Percentiles rank a stretch among this genome's conserved stretches.
phyloP scores from a whole-genome alignment of 108 stramenopile genomes.

The Schizochytrium sp. region DNA sequence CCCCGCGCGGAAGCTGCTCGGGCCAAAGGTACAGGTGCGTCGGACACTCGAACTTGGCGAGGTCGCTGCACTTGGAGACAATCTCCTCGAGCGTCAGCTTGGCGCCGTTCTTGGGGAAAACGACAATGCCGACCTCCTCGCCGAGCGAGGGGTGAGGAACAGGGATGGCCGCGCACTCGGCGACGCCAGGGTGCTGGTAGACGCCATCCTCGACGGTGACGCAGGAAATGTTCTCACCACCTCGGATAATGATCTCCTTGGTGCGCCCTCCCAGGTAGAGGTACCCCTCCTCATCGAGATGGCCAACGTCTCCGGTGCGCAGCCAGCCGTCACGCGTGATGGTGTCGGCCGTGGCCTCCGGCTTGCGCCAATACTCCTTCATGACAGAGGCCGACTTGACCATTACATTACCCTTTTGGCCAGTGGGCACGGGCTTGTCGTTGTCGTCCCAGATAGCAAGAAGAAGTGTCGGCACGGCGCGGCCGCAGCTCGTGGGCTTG shows the following conservation, averaged over 20 bases:
- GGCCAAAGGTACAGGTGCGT: background rate
- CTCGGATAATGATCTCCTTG: conserved; percentile 32
- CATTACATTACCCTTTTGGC: background rate
- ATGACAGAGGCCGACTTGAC: conserved; percentile 19
- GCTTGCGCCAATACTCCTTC: conserved; percentile 74
- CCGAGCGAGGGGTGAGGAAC: background rate
- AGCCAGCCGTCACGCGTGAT: conserved; percentile 70
- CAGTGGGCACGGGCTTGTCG: background rate
- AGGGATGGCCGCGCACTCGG: background rate
- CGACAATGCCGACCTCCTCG: background rate
- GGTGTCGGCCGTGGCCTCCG: conserved; percentile 67
- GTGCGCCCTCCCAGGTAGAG: conserved; percentile 71
- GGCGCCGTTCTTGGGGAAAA: background rate
- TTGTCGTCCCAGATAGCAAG: background rate
- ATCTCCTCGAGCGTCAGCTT: background rate
- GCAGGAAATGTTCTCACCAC: conserved; percentile 23
- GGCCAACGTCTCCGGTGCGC: conserved; percentile 71
- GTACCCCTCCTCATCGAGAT: conserved; percentile 59
- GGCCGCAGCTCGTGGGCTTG: background rate
- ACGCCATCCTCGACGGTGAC: conserved; percentile 28
- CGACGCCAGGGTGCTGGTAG: conserved; percentile 17
- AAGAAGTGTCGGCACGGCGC: background rate
- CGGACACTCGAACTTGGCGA: background rate
- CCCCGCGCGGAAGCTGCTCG: conserved; percentile 2
- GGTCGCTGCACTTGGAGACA: background rate